Conservation (phyloP, 2,329 filamentous ascomycete genomes). For the Thermomyces lanuginosus region DNA sequence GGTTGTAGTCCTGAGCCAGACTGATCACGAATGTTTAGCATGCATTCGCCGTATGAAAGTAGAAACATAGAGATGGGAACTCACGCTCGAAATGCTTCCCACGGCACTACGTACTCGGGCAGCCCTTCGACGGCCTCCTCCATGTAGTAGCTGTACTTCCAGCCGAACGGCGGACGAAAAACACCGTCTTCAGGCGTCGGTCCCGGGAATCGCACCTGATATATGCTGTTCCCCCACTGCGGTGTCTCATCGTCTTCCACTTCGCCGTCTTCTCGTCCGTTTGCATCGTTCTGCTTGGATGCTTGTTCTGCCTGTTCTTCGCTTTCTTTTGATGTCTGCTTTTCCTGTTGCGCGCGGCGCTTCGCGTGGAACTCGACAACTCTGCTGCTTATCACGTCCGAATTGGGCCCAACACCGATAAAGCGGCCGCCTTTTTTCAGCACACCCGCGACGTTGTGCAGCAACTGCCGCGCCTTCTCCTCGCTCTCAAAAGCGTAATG, state of each 20-base stretch:
- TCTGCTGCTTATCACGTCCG: conserved; percentile 65
- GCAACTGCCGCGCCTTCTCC: conserved; percentile 75
- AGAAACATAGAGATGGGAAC: conserved; percentile 7
- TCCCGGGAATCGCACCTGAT: conserved; percentile 74
- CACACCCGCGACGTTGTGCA: conserved; percentile 76
- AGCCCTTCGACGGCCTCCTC: conserved; percentile 92
- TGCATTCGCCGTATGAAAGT: conserved; percentile 6
- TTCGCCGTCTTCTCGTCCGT: conserved; percentile 29
- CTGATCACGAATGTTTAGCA: conserved; percentile 11
- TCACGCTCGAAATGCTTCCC: conserved; percentile 83
- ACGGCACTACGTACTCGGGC: conserved; percentile 93
- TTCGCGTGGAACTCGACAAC: conserved; percentile 62
- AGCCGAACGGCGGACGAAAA: conserved; percentile 87
- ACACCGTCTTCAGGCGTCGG: conserved; percentile 70
- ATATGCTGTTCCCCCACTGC: conserved; percentile 87
- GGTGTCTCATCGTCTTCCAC: conserved; percentile 44
- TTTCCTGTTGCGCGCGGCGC: conserved; percentile 26
- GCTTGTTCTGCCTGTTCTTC: conserved; percentile 8
- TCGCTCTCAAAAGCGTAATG: conserved; percentile 96
- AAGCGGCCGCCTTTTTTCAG: conserved; percentile 90
- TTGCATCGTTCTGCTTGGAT: conserved; percentile 23
- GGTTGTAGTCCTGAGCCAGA: conserved; percentile 87
- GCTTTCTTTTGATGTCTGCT: conserved; percentile 1
- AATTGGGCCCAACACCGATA: conserved; percentile 93
- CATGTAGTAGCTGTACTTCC: conserved; percentile 96